A percentile compares a stretch with the other conserved stretches of the same genome.
Evolutionary conservation across 331 rosid genomes (phyloP).

Genomic region (Malus hybrid): DNA sequence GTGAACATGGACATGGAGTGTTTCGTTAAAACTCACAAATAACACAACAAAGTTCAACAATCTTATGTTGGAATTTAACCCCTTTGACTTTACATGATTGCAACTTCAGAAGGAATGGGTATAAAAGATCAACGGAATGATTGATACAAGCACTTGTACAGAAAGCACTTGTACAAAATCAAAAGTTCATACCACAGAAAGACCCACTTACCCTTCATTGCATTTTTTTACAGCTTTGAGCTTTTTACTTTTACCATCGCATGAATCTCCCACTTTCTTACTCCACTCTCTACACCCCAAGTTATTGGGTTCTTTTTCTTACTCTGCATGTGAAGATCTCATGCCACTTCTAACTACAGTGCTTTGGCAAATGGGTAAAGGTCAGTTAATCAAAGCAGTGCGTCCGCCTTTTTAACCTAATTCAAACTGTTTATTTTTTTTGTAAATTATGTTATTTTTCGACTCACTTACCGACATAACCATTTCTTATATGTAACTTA

Average conservation of each 20-base stretch:
- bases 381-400: not conserved
- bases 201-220: not conserved
- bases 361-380: too few species aligned
- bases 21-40: too few species aligned
- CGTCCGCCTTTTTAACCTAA: rapidly evolving
- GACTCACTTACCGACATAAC: not conserved
- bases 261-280: not conserved
- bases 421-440: too few species aligned
- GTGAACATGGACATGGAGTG: too few species aligned
- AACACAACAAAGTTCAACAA: not conserved
- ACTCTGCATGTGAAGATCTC: not conserved
- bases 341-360: not conserved
- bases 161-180: not conserved
- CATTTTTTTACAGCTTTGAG: not conserved
- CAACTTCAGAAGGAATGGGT: not conserved
- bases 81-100: slow-evolving; percentile 1
- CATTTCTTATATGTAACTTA: not conserved
- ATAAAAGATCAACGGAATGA: not conserved
- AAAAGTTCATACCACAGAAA: not conserved
- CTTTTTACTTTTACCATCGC: not conserved
- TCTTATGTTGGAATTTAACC: not conserved
- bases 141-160: not conserved
- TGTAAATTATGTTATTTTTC: not conserved
- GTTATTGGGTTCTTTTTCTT: not conserved
- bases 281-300: not conserved